Conservation (phyloP, 805 yeast genomes). For the Yamadazyma paraphyllophila region DNA sequence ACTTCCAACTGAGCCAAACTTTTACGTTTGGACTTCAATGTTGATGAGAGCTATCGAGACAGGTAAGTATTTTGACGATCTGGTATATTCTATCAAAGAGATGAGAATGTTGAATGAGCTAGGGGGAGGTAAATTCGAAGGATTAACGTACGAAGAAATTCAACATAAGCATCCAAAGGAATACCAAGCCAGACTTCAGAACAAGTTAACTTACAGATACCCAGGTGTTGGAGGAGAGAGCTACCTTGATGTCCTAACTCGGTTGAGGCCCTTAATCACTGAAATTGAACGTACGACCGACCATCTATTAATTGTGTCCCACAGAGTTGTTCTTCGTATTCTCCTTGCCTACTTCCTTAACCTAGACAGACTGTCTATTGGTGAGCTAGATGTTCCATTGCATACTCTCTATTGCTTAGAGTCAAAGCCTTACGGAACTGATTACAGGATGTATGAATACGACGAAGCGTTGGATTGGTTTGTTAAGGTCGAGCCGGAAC, state of each 20-base stretch:
- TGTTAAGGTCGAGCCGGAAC: slow-evolving; percentile 58
- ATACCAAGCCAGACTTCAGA: slow-evolving; percentile 68
- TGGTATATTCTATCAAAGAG: slow-evolving; percentile 71
- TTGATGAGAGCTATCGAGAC: slow-evolving; percentile 76
- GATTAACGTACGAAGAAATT: slow-evolving; percentile 88
- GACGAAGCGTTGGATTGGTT: slow-evolving; percentile 79
- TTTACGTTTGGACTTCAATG: slow-evolving; percentile 94
- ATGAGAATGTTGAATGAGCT: slow-evolving; percentile 92
- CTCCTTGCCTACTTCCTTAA: slow-evolving; percentile 87
- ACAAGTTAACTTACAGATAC: slow-evolving; percentile 83
- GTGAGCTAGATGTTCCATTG: slow-evolving; percentile 88
- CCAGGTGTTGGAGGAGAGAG: slow-evolving; percentile 99
- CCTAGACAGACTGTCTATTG: slow-evolving; percentile 72
- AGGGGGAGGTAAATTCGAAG: slow-evolving; percentile 91
- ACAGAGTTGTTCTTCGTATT: slow-evolving; percentile 87
- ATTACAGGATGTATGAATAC: slow-evolving; percentile 86
- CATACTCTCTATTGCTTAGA: slow-evolving; percentile 89
- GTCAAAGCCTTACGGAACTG: slow-evolving; percentile 93
- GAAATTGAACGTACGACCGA: slow-evolving; percentile 91
- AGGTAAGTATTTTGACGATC: slow-evolving; percentile 72
- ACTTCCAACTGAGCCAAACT: slow-evolving; percentile 60
- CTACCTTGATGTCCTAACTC: slow-evolving; percentile 86
- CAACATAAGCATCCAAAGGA: slow-evolving; percentile 71
- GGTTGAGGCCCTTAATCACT: slow-evolving; percentile 85
- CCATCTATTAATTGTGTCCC: slow-evolving; percentile 79